Percentiles rank a stretch among this genome's conserved stretches.
phyloP scores from a whole-genome alignment of 1,284 basidiomycete species.

The Leccinum griseonigrum region DNA sequence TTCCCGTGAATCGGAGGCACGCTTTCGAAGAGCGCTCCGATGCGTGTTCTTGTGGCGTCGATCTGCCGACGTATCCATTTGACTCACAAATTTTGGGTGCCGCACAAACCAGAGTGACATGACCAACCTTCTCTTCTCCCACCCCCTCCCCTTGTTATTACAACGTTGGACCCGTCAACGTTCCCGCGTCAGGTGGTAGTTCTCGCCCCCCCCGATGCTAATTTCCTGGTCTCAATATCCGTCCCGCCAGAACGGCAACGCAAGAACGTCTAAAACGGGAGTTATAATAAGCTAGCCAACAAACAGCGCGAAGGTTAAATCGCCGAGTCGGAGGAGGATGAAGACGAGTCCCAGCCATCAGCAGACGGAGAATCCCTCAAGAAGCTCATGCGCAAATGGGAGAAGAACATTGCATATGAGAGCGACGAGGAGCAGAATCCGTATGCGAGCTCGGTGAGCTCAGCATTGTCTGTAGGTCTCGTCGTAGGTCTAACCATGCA shows the following conservation, averaged over 20 bases:
- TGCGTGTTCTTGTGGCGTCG: constrained; percentile 35
- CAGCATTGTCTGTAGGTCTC: background rate
- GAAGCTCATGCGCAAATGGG: constrained; percentile 71
- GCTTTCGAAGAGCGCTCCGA: constrained; percentile 47
- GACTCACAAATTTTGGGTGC: constrained; percentile 56
- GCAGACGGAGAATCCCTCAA: constrained; percentile 74
- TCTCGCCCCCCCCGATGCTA: constrained; percentile 42
- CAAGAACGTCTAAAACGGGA: constrained; percentile 80
- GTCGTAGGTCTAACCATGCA: constrained; percentile 34
- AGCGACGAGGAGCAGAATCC: constrained; percentile 80
- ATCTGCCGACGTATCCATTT: constrained; percentile 65
- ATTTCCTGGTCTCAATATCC: constrained; percentile 45
- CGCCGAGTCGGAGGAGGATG: constrained; percentile 72
- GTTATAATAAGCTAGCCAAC: constrained; percentile 65
- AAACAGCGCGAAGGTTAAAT: constrained; percentile 66
- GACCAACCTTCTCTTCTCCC: background rate
- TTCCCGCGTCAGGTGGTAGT: background rate
- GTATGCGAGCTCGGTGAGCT: constrained; percentile 70
- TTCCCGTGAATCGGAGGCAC: constrained; percentile 50
- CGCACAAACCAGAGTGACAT: constrained; percentile 34
- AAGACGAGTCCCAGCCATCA: constrained; percentile 53
- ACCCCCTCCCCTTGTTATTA: background rate
- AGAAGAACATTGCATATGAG: constrained; percentile 73
- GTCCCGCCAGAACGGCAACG: constrained; percentile 37
- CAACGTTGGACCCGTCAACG: background rate